Evolutionary conservation across 2,329 filamentous ascomycete genomes (phyloP), one percentile per base, ranked within the genome.

Genomic region (Trichoderma semiorbis): DNA sequence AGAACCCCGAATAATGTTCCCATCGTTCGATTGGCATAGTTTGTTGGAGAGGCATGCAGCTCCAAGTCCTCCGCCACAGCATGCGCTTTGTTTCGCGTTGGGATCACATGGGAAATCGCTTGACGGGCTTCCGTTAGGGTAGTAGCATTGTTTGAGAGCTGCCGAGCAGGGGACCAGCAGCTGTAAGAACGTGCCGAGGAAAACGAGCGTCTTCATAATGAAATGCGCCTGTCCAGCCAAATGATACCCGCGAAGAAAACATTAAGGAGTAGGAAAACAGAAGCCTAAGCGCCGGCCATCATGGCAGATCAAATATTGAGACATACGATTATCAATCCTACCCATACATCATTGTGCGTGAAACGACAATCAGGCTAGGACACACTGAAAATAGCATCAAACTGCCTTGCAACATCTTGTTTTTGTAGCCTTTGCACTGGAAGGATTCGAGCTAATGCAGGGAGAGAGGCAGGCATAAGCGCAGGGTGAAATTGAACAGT

Each of bases 381-480:
- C 43, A 26, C 10, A n/a, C 43, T 47, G 12, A 21, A 55, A 66
- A 36, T 55, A 66, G 63, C 3, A 55, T 66, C 63, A 21, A 21
- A 60, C 47, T 55, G 63, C 39, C 63, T 66, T 32, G 43, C 39
- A 21, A 39, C n/a, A 39, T 16, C 60, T 62, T n/a, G 21, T 12
- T 39, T 36, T 8, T 16, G 30, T 14, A 61, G 30, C 3, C 32
- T 43, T 39, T 65, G 26, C 11, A 21, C 53, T 12, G 11, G 47
- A 66, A 66, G 63, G 63, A 66, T 55, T 66, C 30, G 28, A 66
- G 47, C 63, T 66, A 66, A 66, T 66, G 63, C 63, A 66, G 47
- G 63, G 63, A 66, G 63, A 66, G 63, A 12, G 63, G 14, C 28
- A 26, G 28, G 47, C 63, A 36, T 55, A 34, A 14, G 30, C 16